Conservation (phyloP, 345 rosid genomes). For the Aurinia saxatilis region DNA sequence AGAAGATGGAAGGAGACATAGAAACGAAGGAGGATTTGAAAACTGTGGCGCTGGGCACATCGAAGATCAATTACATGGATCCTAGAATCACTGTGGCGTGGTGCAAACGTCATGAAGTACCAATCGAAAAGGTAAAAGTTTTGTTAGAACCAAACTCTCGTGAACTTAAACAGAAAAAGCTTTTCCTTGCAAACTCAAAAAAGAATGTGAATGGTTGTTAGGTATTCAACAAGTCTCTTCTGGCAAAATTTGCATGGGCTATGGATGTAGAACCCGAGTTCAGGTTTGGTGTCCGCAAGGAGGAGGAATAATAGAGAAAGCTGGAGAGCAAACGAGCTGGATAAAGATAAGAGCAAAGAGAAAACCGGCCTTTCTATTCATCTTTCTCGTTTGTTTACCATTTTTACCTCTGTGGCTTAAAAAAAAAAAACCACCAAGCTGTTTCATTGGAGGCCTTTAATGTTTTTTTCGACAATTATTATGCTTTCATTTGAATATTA, state of each 20-base stretch:
- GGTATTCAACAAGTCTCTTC: constrained; percentile 89
- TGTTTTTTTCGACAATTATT: background rate
- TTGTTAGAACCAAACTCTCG: background rate
- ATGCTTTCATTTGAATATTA: background rate
- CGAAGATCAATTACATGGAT: constrained; percentile 91
- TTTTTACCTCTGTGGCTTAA: background rate
- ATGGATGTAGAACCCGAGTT: constrained; percentile 91
- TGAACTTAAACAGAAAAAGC: background rate
- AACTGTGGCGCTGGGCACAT: constrained; percentile 91
- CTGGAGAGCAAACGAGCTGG: constrained; percentile 13
- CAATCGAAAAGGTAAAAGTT: constrained; percentile 97
- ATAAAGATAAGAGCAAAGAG: constrained; percentile 10
- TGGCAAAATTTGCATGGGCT: constrained; percentile 93
- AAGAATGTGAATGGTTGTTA: no score
- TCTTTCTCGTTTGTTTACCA: constrained; percentile 11
- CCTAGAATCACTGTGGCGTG: constrained; percentile 98
- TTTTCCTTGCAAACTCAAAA: background rate
- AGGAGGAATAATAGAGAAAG: background rate
- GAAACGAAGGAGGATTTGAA: constrained; percentile 79
- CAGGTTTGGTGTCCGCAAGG: constrained; percentile 48
- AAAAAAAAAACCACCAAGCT: background rate
- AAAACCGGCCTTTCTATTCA: constrained; percentile 18
- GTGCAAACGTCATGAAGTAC: constrained; percentile 98
- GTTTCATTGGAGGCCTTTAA: constrained; percentile 4
- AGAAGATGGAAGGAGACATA: constrained; percentile 70